These are phyloP conservation scores for Lactifluus subvellereus DNA, from an alignment of 768 basidiomycete species.

Conservation along the genomic window DNA sequence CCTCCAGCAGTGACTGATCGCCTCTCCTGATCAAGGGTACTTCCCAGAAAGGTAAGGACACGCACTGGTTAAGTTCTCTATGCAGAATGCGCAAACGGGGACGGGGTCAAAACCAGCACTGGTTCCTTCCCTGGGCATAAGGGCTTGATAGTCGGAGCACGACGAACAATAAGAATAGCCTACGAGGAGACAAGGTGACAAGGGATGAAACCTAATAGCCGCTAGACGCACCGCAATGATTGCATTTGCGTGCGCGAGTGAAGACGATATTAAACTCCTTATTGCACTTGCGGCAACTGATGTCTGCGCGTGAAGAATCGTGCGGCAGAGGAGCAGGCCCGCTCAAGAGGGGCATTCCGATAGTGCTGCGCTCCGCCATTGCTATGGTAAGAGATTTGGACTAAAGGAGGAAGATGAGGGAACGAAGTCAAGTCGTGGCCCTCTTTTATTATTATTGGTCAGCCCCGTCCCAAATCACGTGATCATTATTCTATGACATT, in stretches of 20 bases:
- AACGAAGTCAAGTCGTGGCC: neutral
- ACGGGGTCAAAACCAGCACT: slow-evolving; percentile 58
- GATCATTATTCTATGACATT: neutral
- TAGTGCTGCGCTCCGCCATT: slow-evolving; percentile 16
- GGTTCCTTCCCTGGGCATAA: slow-evolving; percentile 58
- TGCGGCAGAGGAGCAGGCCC: slow-evolving; percentile 48
- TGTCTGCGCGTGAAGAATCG: slow-evolving; percentile 31
- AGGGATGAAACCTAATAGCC: neutral
- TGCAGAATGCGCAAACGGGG: slow-evolving; percentile 68
- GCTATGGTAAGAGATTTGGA: neutral
- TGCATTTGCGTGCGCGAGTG: slow-evolving; percentile 56
- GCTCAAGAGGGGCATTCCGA: slow-evolving; percentile 65
- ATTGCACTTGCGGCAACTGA: slow-evolving; percentile 60
- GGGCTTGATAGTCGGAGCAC: slow-evolving; percentile 70
- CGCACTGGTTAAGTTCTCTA: slow-evolving; percentile 60
- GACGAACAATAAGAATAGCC: slow-evolving; percentile 68
- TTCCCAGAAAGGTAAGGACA: slow-evolving; percentile 6
- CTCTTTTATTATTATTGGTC: neutral
- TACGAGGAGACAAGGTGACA: slow-evolving; percentile 29
- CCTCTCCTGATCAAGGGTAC: slow-evolving; percentile 6
- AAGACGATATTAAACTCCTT: slow-evolving; percentile 69
- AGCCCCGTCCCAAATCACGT: neutral
- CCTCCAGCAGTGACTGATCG: slow-evolving; percentile 63
- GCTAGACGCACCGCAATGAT: slow-evolving; percentile 57
- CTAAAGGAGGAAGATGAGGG: neutral